Evolutionary conservation across 1,139 yeast species (phyloP), one percentile per base, ranked within the genome.

Genomic region (Pichia sp.): DNA sequence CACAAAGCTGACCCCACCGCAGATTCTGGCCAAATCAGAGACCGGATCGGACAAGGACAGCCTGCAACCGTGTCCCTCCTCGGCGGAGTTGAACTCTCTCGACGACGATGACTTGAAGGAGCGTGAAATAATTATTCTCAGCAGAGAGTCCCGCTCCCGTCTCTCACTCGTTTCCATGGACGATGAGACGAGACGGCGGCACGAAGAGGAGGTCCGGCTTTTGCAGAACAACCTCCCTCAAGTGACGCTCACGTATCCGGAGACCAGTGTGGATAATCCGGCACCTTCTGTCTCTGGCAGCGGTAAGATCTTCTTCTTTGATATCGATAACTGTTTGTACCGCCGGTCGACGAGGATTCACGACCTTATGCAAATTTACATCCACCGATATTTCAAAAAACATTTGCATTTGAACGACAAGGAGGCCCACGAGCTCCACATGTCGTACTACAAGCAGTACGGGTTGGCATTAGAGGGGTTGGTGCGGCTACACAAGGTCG

Each of bases 391-490:
- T 69, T 88, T 93, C 71, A 85, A 83, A 60, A 75, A 75, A 51
- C 75, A 77, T 49, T 74, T 93, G 49, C 66, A 74, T 19, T 70
- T 93, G 42, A 72, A 74, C 53, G 90, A 85, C 59, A 85, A 83
- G 52, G 89, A 85, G n/a, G 98, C 99, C 1, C 79, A 76, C 49
- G 65, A 73, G 39, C 74, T 91, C 54, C 96, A 89, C 63, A 73
- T 74, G 65, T 76, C 78, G 58, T 93, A 93, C 70, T 93, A 91
- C 68, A 80, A 79, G 59, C 85, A 87, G 45, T 93, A 90, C 63
- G 99, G 99, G 0, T 75, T 93, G 56, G 98, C 98, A 0, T 79
- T 93, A 48, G 96, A 93, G 67, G 99, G 99, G 0, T 73, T 89
- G 45, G 96, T 89, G 4, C 75, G 89, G 65, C 79, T 82, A 66